Conservation (phyloP, 257 asterid genomes). For the Solanum sitiens region DNA sequence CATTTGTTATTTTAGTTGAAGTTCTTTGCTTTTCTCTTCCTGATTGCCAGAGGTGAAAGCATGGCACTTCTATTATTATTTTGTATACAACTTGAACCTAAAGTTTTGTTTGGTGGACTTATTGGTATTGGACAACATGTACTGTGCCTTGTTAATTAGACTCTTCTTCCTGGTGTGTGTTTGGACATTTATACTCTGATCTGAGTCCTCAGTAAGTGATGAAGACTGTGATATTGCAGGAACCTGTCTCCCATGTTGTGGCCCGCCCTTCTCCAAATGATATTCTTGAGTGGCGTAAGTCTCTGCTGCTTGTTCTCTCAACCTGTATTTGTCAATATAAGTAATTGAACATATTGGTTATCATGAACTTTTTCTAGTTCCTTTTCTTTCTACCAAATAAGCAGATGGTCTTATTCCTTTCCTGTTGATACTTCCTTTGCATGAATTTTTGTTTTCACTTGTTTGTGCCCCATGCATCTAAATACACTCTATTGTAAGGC, state of each 20-base stretch:
- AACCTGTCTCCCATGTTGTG: constrained; percentile 93
- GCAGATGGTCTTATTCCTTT: background rate
- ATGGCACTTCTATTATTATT: background rate
- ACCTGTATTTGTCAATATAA: background rate
- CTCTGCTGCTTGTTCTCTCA: background rate
- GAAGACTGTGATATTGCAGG: constrained; percentile 24
- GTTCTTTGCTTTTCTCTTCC: background rate
- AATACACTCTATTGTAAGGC: background rate
- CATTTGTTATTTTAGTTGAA: background rate
- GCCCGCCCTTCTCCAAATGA: constrained; percentile 92
- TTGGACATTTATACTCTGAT: background rate
- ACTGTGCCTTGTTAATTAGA: background rate
- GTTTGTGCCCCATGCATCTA: background rate
- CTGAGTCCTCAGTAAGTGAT: background rate
- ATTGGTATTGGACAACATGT: background rate
- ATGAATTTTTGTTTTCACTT: background rate
- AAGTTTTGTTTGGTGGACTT: background rate
- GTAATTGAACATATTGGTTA: background rate
- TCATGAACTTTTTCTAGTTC: background rate
- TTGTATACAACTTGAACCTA: background rate
- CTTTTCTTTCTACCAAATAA: background rate
- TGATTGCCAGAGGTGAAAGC: background rate
- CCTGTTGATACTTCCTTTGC: background rate
- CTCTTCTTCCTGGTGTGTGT: background rate
- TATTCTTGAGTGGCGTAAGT: constrained; percentile 99